Evolutionary conservation across 257 asterid genomes (phyloP), one percentile per base, ranked within the genome.

Genomic region (Scutellaria baicalensis): DNA sequence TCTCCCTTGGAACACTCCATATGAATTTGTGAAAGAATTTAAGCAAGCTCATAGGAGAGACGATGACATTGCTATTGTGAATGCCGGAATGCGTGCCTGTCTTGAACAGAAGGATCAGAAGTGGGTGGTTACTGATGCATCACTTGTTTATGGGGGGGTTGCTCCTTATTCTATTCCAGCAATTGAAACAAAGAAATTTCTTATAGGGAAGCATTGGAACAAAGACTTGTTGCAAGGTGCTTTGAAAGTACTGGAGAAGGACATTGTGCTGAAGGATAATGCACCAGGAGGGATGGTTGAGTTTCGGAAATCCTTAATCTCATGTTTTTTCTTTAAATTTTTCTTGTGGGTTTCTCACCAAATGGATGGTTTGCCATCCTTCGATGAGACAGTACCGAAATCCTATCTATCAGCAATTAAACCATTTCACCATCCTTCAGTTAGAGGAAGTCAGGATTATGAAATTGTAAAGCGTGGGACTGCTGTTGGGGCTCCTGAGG

Each of bases 281-380:
- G 96, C 97, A 31, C 96, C 97, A 0, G 99, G 99, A 35, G 99
- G 99, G 75, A 93, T 93, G 99, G 88, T 89, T 6, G 99, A 93
- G 82, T 93, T 89, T 62, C 89, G 96, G 43, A 82, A 76, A 79
- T 93, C 99, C n/a, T 74, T 93, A 69, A 80, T 89, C 14, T 71
- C 86, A 18, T 89, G 99, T 72, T 93, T 93, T 80, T 93, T 93
- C 83, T 93, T 93, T 77, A 93, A 93, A 74, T 91, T 85, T 76
- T 93, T 80, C 85, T 80, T 89, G 89, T 87, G 97, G 96, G 90
- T 93, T 80, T 87, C 87, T 75, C 88, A 86, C 63, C 85, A 87
- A 75, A 84, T 91, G 91, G 88, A 78, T 21, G 97, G 89, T 69
- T 71, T 77, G 68, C 71, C 59, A 52, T 79, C 78, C 8, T 85